Evolutionary conservation across 345 rosid genomes (phyloP), one percentile per base, ranked within the genome.

Genomic region (Salix viminalis): DNA sequence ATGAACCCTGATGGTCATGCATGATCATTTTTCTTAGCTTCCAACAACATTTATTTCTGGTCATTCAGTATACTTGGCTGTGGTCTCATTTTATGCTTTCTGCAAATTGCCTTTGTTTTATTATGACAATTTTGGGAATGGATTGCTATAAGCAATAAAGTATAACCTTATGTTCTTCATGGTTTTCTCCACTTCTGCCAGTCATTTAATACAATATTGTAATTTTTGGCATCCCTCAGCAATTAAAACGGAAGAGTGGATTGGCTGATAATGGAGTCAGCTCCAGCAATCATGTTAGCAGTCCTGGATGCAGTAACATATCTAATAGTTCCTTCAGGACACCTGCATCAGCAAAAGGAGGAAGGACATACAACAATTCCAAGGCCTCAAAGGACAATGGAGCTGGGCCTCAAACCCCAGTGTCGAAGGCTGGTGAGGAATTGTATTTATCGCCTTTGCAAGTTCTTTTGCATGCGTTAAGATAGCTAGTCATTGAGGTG

Each of bases 341-440:
- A 34, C 99, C 99, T 73, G 85, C 90, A 69, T 88, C 97, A 68
- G 86, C 88, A 21, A 92, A 92, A 82, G 96, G 91, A 41, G 89
- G 89, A 71, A 87, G 89, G 84, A 72, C 78, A 74, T 81, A 76
- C 80, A 88, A 76, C 86, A 90, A 77, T 81, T 81, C 93, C 76
- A 92, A 88, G 85, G 82, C 87, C 28, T 73, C 87, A 68, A 93
- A 85, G 86, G 90, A 81, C 67, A 86, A 78, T 67, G 89, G 85
- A 79, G 83, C 92, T 13, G 78, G 79, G 79, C 92, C 98, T 56
- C 91, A 88, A 74, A 92, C 92, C 44, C 94, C 97, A 4, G 66
- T 88, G 76, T 90, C 97, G 15, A 90, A 87, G 71, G 78, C 84
- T 60, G 91, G 99, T 96, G 78, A 83, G 89, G 71, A 73, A 69